Evolutionary conservation across 1,284 basidiomycete species (phyloP).

Genomic region (Fomes fomentarius): DNA sequence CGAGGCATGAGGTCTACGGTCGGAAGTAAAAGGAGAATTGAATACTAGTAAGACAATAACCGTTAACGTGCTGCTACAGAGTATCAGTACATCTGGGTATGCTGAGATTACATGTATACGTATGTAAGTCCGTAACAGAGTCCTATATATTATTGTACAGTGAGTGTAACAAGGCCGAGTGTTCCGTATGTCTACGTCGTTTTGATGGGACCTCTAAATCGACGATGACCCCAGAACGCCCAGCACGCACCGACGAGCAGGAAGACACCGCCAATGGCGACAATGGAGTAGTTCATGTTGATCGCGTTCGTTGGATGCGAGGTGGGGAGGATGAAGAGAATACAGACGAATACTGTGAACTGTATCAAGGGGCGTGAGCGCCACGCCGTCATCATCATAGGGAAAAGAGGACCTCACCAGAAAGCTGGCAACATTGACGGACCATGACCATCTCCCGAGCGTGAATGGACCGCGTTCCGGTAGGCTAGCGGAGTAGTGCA

Average conservation of each 20-base stretch:
- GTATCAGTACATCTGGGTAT: no score
- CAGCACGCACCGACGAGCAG: slow-evolving; percentile 44
- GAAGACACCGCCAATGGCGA: slow-evolving; percentile 52
- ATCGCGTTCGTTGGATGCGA: slow-evolving; percentile 54
- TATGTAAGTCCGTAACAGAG: no score
- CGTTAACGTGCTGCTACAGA: no score
- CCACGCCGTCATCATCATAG: background rate
- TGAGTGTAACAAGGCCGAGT: background rate
- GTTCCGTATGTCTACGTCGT: slow-evolving; percentile 12
- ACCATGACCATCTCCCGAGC: slow-evolving; percentile 56
- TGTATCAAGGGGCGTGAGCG: slow-evolving; percentile 22
- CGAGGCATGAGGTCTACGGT: no score
- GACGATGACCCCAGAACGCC: slow-evolving; percentile 41
- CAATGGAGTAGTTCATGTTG: slow-evolving; percentile 69
- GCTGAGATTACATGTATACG: no score
- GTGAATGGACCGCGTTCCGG: slow-evolving; percentile 54
- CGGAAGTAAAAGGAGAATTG: no score
- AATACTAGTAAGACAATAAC: no score
- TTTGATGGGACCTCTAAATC: slow-evolving; percentile 37
- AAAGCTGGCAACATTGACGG: slow-evolving; percentile 51
- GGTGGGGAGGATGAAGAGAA: slow-evolving; percentile 64
- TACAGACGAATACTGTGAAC: slow-evolving; percentile 58
- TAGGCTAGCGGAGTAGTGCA: slow-evolving; percentile 31
- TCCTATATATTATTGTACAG: no score
- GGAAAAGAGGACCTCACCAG: slow-evolving; percentile 33